These are phyloP conservation scores for Termitomyces sp. DNA, from an alignment of 1,284 basidiomycete genomes.

Conservation along the genomic window DNA sequence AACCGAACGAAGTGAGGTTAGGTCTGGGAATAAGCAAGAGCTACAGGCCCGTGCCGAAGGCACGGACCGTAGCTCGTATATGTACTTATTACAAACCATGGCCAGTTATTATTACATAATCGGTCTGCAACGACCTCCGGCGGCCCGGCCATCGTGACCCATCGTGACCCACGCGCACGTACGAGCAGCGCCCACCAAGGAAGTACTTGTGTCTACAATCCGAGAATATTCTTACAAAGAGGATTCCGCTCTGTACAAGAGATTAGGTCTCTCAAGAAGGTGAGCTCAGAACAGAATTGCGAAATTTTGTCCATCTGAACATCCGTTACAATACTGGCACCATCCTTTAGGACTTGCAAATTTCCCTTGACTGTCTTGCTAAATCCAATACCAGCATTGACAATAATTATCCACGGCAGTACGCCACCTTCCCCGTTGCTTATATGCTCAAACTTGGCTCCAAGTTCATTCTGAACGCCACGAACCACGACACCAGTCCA, in stretches of 20 bases:
- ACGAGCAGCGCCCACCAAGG: too few species aligned
- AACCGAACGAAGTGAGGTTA: too few species aligned
- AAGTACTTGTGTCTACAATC: slow-evolving; percentile 86
- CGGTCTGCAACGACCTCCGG: too few species aligned
- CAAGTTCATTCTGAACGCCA: slow-evolving; percentile 75
- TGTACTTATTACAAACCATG: too few species aligned
- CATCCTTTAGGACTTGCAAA: slow-evolving; percentile 59
- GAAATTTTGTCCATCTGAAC: slow-evolving; percentile 24
- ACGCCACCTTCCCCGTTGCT: slow-evolving; percentile 74
- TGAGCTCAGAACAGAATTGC: slow-evolving; percentile 6
- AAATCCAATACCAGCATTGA: slow-evolving; percentile 95
- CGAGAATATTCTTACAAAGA: slow-evolving; percentile 63
- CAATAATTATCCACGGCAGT: slow-evolving; percentile 84
- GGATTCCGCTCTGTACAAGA: slow-evolving; percentile 35
- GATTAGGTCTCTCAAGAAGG: background rate
- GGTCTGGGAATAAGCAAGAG: too few species aligned
- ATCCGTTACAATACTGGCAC: slow-evolving; percentile 44
- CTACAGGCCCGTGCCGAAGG: too few species aligned
- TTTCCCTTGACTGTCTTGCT: slow-evolving; percentile 85
- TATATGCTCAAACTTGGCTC: slow-evolving; percentile 60
- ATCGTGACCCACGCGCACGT: too few species aligned
- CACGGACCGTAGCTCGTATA: too few species aligned
- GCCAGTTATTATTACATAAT: too few species aligned
- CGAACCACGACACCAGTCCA: slow-evolving; percentile 50
- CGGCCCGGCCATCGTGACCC: too few species aligned